Conservation (phyloP, 495 filamentous ascomycete species). For the Chaetomium fimeti region DNA sequence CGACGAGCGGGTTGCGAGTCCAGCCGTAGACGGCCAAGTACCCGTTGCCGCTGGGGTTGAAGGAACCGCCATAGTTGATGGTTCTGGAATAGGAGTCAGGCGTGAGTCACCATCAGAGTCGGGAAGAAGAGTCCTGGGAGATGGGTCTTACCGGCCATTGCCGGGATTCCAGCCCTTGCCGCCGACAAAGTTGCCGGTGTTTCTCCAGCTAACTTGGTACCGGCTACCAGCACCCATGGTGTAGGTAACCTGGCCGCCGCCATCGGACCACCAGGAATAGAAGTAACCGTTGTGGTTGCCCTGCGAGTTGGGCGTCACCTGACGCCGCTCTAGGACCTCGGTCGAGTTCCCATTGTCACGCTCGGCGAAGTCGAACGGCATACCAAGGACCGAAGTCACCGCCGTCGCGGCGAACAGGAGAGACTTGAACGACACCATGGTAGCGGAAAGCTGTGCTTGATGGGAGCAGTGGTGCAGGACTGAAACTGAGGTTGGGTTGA, state of each 20-base stretch:
- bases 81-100: constrained; percentile 9
- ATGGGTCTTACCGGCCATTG: constrained; percentile 17
- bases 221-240: constrained; percentile 51
- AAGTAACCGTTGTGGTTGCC: constrained; percentile 57
- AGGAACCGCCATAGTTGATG: constrained; percentile 37
- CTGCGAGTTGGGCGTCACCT: constrained; percentile 16
- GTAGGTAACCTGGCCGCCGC: constrained; percentile 52
- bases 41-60: constrained; percentile 37
- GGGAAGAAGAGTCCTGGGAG: background rate
- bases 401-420: constrained; percentile 22
- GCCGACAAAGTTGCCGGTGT: constrained; percentile 56
- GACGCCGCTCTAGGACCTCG: constrained; percentile 15
- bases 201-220: constrained; percentile 55
- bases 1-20: constrained; percentile 54
- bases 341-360: constrained; percentile 22
- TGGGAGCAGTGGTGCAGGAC: background rate
- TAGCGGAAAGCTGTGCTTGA: background rate
- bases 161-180: constrained; percentile 63
- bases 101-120: background rate
- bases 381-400: constrained; percentile 13
- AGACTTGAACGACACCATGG: constrained; percentile 30
- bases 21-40: constrained; percentile 60
- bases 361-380: constrained; percentile 20
- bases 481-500: background rate
- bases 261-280: constrained; percentile 62